Conservation (phyloP, 1,139 yeast species). For the Debaryomyces nepalensis region DNA sequence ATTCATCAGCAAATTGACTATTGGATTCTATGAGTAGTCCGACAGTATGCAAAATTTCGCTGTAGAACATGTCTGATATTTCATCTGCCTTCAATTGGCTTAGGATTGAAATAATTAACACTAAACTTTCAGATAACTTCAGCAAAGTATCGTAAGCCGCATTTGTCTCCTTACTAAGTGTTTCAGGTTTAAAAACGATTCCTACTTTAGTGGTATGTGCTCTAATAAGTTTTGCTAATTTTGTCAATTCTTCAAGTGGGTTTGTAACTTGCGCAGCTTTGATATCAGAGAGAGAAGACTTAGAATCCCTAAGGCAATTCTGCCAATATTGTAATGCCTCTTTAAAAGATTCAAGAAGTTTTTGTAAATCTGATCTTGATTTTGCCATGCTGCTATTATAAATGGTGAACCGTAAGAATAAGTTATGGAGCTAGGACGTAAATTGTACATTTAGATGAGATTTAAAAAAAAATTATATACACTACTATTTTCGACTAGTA, state of each 20-base stretch:
- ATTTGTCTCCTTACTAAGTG: constrained; percentile 35
- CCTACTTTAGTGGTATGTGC: constrained; percentile 85
- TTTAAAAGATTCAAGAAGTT: constrained; percentile 35
- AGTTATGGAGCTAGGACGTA: no score
- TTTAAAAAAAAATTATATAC: constrained; percentile 4
- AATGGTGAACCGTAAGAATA: no score
- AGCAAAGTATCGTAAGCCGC: constrained; percentile 61
- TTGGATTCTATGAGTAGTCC: constrained; percentile 34
- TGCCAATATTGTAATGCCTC: constrained; percentile 44
- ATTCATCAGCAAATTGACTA: constrained; percentile 30
- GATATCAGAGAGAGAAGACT: constrained; percentile 19
- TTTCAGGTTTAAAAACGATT: constrained; percentile 70
- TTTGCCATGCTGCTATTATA: constrained; percentile 1
- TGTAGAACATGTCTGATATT: constrained; percentile 46
- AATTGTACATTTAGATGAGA: constrained; percentile 6
- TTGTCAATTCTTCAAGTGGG: constrained; percentile 61
- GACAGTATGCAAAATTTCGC: constrained; percentile 39
- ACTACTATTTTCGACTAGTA: constrained; percentile 1
- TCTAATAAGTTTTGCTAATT: constrained; percentile 61
- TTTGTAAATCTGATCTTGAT: constrained; percentile 18
- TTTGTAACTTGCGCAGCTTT: constrained; percentile 41
- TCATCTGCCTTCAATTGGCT: constrained; percentile 43
- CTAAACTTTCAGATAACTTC: constrained; percentile 49
- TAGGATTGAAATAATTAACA: constrained; percentile 51
- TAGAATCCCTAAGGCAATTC: constrained; percentile 19